Evolutionary conservation across 176 grass and related monocot genomes (phyloP), one percentile per base, ranked within the genome.

Genomic region (Alopecurus myosuroides): DNA sequence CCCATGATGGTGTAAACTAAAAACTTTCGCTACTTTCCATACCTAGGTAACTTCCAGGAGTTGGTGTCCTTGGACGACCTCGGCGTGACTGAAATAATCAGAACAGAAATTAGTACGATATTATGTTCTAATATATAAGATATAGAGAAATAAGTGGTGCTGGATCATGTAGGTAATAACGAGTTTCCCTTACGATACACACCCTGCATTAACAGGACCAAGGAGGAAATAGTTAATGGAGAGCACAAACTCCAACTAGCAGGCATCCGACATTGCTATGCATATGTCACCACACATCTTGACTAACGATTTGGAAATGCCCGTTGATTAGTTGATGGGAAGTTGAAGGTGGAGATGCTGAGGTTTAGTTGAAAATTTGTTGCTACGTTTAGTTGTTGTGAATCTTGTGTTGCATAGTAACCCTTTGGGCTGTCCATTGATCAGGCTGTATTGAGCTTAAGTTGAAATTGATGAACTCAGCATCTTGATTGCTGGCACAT

Each of bases 281-380:
- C 63, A 60, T 78, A 77, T 75, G 90, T 79, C 88, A 95, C 90
- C 88, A 64, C 83, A 88, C 73, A 88, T 84, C 87, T 90, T 78
- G 82, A 84, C 84, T 85, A 92, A 85, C 13, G 76, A 76, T 71
- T 90, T 88, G 82, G 79, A 65, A 90, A 84, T 78, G 90, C 74
- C 90, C 83, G 76, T 88, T 92, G 85, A 88, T 86, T 92, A 90
- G 88, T 92, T 91, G 84, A 89, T 83, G 88, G 80, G 86, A 81
- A 91, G 86, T 91, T 95, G 90, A 84, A 90, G 90, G 58, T 90
- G 88, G 90, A 86, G 90, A 86, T 61, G 85, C 90, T 92, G 82
- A 90, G n/a, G 65, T 95, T 95, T 88, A 95, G 90, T 88, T 92
- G 90, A 80, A 90, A 88, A 86, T 66, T 95, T 88, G 85, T 95